phyloP scores from a whole-genome alignment of 2,329 filamentous ascomycete species.

The Xylariaceae sp. region DNA sequence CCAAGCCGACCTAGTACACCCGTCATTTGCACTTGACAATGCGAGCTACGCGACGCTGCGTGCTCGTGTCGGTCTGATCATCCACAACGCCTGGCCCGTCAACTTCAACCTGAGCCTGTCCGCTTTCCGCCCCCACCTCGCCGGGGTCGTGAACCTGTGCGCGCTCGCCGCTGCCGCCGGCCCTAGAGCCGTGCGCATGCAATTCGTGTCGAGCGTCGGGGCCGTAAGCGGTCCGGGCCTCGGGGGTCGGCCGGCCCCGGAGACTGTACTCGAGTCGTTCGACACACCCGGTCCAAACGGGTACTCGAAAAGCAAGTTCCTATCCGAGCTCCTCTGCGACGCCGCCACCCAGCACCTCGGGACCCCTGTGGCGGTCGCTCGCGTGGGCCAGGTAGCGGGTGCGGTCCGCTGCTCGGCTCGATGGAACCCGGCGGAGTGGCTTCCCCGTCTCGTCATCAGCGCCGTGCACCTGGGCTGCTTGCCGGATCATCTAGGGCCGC shows the following conservation, averaged over 20 bases:
- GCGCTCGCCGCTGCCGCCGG: conserved; percentile 31
- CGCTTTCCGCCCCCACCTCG: conserved; percentile 46
- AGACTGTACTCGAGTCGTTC: conserved; percentile 35
- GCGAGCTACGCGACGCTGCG: conserved; percentile 33
- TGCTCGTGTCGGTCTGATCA: conserved; percentile 37
- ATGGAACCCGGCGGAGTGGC: conserved; percentile 55
- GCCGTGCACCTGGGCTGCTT: conserved; percentile 44
- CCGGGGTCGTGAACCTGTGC: conserved; percentile 45
- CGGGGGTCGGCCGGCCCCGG: conserved; percentile 1
- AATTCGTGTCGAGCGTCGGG: conserved; percentile 39
- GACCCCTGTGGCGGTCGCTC: conserved; percentile 33
- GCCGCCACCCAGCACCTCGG: conserved; percentile 29
- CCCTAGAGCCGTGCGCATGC: conserved; percentile 31
- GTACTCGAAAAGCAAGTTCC: conserved; percentile 40
- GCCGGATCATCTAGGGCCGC: conserved; percentile 38
- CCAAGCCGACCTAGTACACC: conserved; percentile 42
- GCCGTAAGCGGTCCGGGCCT: conserved; percentile 30
- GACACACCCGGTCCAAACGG: conserved; percentile 29
- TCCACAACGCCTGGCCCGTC: conserved; percentile 52
- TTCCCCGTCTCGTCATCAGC: conserved; percentile 44
- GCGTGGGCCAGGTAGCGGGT: conserved; percentile 44
- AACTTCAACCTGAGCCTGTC: conserved; percentile 45
- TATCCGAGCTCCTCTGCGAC: conserved; percentile 37
- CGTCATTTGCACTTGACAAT: conserved; percentile 41
- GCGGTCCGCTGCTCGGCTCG: conserved; percentile 11